phyloP scores from a whole-genome alignment of 179 eudicot species.

The Sideroxylon spinosum region DNA sequence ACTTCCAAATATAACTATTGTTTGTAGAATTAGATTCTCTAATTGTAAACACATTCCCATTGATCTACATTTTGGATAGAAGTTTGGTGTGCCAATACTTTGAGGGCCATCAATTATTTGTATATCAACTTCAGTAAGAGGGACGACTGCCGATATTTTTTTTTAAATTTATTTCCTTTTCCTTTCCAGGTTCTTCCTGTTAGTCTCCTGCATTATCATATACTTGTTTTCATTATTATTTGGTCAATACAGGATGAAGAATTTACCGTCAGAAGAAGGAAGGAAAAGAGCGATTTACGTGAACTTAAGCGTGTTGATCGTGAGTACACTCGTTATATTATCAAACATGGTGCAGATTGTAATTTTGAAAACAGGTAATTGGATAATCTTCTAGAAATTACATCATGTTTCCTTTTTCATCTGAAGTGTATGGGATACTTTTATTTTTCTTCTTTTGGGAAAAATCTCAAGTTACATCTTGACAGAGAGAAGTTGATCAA shows the following conservation, averaged over 20 bases:
- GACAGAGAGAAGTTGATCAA: conserved; percentile 72
- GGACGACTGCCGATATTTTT: not conserved
- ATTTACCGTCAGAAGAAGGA: conserved; percentile 53
- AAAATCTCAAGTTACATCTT: conserved; percentile 15
- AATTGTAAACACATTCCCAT: not conserved
- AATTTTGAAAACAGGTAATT: conserved; percentile 61
- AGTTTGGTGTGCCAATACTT: not conserved
- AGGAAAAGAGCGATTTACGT: conserved; percentile 79
- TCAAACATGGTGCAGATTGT: conserved; percentile 59
- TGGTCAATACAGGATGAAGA: conserved; percentile 59
- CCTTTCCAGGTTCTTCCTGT: not conserved
- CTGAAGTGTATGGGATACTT: conserved; percentile 22
- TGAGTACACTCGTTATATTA: conserved; percentile 56
- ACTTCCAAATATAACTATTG: not conserved
- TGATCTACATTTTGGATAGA: not conserved
- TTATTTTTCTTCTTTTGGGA: conserved; percentile 11
- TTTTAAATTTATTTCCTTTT: not conserved
- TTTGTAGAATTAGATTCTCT: not conserved
- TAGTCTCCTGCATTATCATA: not conserved
- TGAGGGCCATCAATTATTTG: not conserved
- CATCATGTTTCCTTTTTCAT: conserved; percentile 11
- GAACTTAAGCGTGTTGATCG: conserved; percentile 82
- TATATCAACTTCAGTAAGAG: not conserved
- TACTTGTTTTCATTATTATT: not conserved
- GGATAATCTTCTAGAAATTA: conserved; percentile 3